Percentiles rank a stretch among this genome's conserved stretches.
phyloP scores from a whole-genome alignment of 2,329 filamentous ascomycete species.

The Alternaria dauci region DNA sequence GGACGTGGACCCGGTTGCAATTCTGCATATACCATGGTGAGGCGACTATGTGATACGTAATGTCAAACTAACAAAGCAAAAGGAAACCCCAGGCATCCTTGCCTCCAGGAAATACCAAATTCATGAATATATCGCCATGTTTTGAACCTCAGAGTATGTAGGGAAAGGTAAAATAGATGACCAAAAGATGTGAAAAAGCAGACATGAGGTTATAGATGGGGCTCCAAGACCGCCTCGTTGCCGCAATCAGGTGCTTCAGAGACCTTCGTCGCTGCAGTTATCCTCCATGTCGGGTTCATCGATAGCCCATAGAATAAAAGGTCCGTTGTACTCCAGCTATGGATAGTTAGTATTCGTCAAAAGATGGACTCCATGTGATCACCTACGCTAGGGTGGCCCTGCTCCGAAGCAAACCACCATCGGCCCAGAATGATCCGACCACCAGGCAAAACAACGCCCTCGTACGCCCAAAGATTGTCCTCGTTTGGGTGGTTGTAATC shows the following conservation, averaged over 20 bases:
- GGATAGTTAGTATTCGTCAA: constrained; percentile 15
- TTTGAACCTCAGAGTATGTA: background rate
- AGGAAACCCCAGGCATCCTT: background rate
- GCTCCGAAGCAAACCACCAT: constrained; percentile 55
- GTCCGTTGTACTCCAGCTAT: constrained; percentile 35
- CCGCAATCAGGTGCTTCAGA: background rate
- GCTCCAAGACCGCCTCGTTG: background rate
- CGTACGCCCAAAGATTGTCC: constrained; percentile 58
- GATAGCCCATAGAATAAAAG: constrained; percentile 52
- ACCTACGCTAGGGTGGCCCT: constrained; percentile 33
- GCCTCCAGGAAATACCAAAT: background rate
- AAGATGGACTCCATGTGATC: background rate
- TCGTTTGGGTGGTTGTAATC: constrained; percentile 38
- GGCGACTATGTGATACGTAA: background rate
- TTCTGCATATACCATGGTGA: background rate
- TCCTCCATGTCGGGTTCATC: constrained; percentile 22
- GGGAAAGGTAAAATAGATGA: background rate
- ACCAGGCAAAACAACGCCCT: constrained; percentile 59
- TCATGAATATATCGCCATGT: constrained; percentile 1
- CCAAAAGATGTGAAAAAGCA: background rate
- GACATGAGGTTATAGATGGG: background rate
- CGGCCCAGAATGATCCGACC: constrained; percentile 58
- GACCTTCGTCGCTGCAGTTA: constrained; percentile 4
- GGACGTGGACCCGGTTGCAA: background rate
- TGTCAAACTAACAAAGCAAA: background rate